These are phyloP conservation scores for Fusarium odoratissimum DNA, from an alignment of 2,329 filamentous ascomycete genomes.

Conservation along the genomic window DNA sequence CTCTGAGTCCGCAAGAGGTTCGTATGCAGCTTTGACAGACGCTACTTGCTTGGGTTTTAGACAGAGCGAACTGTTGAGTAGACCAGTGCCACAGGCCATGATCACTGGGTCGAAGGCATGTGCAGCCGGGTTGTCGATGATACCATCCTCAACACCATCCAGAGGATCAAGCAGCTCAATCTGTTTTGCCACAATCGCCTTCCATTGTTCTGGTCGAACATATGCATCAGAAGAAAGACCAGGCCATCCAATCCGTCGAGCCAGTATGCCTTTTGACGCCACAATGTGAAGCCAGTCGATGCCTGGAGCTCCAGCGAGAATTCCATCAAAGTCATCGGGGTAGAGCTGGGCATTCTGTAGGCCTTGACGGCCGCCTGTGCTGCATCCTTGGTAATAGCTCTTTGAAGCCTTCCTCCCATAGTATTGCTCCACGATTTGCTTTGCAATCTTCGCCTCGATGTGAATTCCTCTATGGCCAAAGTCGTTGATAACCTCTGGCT, in stretches of 20 bases:
- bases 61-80: not conserved
- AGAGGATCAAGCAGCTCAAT: conserved; percentile 11
- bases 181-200: not conserved
- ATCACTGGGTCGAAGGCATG: not conserved
- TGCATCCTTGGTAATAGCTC: conserved; percentile 14
- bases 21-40: conserved; percentile 5
- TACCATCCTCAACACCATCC: conserved; percentile 3
- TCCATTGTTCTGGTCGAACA: conserved; percentile 15
- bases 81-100: not conserved
- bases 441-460: not conserved
- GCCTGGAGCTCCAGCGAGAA: conserved; percentile 3
- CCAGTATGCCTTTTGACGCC: conserved; percentile 6
- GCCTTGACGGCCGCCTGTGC: conserved; percentile 3
- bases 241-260: not conserved
- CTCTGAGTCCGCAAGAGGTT: not conserved
- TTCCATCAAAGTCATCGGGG: conserved; percentile 9
- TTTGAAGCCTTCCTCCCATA: not conserved
- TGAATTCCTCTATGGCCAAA: conserved; percentile 12
- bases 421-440: conserved; percentile 7
- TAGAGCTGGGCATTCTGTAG: conserved; percentile 13
- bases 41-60: not conserved
- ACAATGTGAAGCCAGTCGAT: conserved; percentile 18
- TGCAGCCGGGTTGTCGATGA: conserved; percentile 4
- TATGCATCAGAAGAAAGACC: not conserved
- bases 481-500: conserved; percentile 4